Conservation (phyloP, 305 asterid genomes). For the Solanum hybrid region DNA sequence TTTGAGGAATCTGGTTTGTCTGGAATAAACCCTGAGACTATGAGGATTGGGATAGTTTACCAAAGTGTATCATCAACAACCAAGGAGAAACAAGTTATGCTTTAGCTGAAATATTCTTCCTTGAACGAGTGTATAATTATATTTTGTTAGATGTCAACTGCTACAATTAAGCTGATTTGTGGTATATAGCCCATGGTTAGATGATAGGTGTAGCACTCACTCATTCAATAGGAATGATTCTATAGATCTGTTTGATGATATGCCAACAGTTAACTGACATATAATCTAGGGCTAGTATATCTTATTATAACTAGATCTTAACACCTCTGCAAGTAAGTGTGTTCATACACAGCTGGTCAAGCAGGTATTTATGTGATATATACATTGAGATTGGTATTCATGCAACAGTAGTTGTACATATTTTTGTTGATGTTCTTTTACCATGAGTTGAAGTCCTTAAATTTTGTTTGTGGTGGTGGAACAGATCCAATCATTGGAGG, state of each 20-base stretch:
- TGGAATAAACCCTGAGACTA: neutral
- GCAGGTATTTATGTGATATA: neutral
- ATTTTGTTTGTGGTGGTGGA: constrained; percentile 19
- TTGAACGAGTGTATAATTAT: neutral
- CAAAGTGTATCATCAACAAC: neutral
- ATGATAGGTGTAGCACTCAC: neutral
- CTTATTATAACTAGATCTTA: neutral
- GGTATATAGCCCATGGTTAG: neutral
- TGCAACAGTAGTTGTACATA: neutral
- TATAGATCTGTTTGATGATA: neutral
- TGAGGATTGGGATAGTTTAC: neutral
- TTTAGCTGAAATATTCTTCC: neutral
- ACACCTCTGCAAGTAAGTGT: neutral
- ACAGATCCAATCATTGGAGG: constrained; percentile 94
- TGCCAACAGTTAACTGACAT: neutral
- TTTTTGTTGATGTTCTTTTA: neutral
- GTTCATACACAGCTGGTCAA: neutral
- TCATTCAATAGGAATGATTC: neutral
- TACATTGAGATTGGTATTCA: neutral
- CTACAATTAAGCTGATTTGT: neutral
- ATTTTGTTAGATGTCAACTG: neutral
- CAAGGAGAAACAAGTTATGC: neutral
- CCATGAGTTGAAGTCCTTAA: constrained; percentile 16
- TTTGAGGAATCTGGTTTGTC: neutral
- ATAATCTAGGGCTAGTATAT: neutral